phyloP scores from a whole-genome alignment of 768 basidiomycete species.

The Lactarius quietus region DNA sequence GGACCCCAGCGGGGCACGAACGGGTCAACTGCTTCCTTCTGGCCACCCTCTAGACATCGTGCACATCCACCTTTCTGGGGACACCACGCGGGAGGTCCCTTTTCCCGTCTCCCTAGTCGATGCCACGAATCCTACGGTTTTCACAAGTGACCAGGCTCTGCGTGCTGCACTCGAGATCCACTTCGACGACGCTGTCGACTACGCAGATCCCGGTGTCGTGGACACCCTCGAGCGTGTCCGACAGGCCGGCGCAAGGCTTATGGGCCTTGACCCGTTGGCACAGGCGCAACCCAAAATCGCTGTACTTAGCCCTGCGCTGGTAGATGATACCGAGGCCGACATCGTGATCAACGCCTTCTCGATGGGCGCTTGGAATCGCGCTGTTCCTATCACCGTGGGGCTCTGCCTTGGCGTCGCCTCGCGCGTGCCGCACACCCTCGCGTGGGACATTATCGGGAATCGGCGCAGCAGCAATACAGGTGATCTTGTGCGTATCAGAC shows the following conservation, averaged over 20 bases:
- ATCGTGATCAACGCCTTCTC: conserved; percentile 58
- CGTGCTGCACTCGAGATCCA: conserved; percentile 36
- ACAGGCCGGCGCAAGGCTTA: conserved; percentile 49
- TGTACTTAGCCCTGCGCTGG: conserved; percentile 41
- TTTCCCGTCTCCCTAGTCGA: conserved; percentile 57
- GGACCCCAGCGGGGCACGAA: conserved; percentile 62
- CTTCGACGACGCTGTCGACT: conserved; percentile 25
- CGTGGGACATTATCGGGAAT: conserved; percentile 45
- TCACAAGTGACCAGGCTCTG: conserved; percentile 49
- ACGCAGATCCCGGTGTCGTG: conserved; percentile 23
- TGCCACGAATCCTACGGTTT: conserved; percentile 72
- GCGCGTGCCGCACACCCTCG: conserved; percentile 49
- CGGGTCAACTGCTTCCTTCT: conserved; percentile 67
- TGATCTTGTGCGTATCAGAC: conserved; percentile 48
- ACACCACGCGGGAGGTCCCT: neutral
- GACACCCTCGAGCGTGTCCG: conserved; percentile 51
- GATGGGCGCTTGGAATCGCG: conserved; percentile 69
- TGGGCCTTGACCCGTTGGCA: conserved; percentile 60
- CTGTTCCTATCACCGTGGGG: conserved; percentile 71
- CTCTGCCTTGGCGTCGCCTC: conserved; percentile 66
- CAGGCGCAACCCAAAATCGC: conserved; percentile 74
- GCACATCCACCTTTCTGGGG: conserved; percentile 30
- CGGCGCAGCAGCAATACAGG: conserved; percentile 15
- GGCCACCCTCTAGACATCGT: conserved; percentile 47
- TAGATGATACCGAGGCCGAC: conserved; percentile 39